Evolutionary conservation across 208 protist genomes (phyloP), one percentile per base, ranked within the genome.

Genomic region (Leishmania tarentolae): DNA sequence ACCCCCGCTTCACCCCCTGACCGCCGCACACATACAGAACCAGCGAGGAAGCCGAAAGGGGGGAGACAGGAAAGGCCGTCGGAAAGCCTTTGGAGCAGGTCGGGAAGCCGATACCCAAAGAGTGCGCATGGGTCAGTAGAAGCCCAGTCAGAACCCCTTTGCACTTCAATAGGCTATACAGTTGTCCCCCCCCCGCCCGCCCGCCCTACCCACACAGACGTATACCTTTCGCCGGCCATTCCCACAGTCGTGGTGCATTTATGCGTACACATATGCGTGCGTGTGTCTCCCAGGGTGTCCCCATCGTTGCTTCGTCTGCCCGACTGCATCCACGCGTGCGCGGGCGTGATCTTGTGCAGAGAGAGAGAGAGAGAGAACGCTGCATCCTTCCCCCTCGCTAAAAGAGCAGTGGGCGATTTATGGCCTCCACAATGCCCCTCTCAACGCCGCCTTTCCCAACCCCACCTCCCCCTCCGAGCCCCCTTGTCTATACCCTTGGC

Each of bases 91-190:
- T 53, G 7, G 37, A 31, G 40, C 24, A 4, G 69, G 44, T 73
- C 11, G 69, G 46, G 40, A 73, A 73, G 35, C 24, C 69, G 69
- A 13, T 21, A 73, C 24, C 44, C 44, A 11, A n/a, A 28, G 69
- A 53, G 28, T 31, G 44, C 69, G 69, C 37, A 53, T 9, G 69
- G 53, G 69, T 73, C 24, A 31, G 53, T 50, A 50, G 46, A 53
- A 73, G 69, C 69, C 69, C 69, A 73, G 69, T 73, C 69, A 53
- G 7, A 35, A 73, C 42, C 44, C 46, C 28, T 73, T 73, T 21
- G 69, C 44, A 52, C 28, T 52, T 53, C 46, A 9, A 19, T 73
- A 44, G 50, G 69, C 44, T 21, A 35, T 44, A 73, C 69, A 11
- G 28, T 40, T 68, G 31, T 24, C 31, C 13, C 44, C 44, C 69